Conservation (phyloP, 441 rosid genomes). For the Melastoma candidum region DNA sequence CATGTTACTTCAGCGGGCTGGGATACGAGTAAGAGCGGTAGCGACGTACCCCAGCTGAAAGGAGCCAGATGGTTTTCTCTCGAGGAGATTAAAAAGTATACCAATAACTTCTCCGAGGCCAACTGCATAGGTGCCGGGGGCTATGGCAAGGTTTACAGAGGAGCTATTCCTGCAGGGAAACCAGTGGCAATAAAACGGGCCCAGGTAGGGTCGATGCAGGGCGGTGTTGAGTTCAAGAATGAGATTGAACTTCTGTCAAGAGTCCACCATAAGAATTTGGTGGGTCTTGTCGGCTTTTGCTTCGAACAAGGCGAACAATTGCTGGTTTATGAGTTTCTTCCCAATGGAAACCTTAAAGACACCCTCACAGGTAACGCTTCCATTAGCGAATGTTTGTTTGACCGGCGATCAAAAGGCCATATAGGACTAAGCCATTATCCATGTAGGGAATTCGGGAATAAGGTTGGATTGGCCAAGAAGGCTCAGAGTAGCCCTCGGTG, state of each 20-base stretch:
- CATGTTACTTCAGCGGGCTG: conserved; percentile 40
- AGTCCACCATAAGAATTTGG: conserved; percentile 85
- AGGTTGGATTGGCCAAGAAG: conserved; percentile 63
- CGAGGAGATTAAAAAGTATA: conserved; percentile 60
- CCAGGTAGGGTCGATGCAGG: conserved; percentile 77
- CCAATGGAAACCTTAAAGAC: conserved; percentile 59
- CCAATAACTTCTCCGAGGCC: conserved; percentile 52
- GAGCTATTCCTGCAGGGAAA: conserved; percentile 46
- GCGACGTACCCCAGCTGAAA: conserved; percentile 51
- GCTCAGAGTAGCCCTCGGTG: conserved; percentile 55
- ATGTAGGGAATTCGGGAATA: conserved; percentile 61
- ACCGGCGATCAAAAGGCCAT: neutral
- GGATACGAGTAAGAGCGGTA: conserved; percentile 40
- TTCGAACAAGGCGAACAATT: conserved; percentile 69
- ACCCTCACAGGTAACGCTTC: conserved; percentile 50
- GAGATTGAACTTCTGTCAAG: conserved; percentile 90
- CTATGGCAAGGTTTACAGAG: conserved; percentile 87
- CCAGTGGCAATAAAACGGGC: conserved; percentile 70
- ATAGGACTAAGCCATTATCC: neutral
- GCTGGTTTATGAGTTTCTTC: conserved; percentile 61
- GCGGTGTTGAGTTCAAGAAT: conserved; percentile 78
- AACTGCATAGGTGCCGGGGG: conserved; percentile 70
- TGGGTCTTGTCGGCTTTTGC: conserved; percentile 63
- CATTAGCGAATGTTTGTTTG: neutral
- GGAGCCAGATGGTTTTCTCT: conserved; percentile 68